Evolutionary conservation across 2,329 filamentous ascomycete species (phyloP), one percentile per base, ranked within the genome.

Genomic region (Blastomyces parvus): DNA sequence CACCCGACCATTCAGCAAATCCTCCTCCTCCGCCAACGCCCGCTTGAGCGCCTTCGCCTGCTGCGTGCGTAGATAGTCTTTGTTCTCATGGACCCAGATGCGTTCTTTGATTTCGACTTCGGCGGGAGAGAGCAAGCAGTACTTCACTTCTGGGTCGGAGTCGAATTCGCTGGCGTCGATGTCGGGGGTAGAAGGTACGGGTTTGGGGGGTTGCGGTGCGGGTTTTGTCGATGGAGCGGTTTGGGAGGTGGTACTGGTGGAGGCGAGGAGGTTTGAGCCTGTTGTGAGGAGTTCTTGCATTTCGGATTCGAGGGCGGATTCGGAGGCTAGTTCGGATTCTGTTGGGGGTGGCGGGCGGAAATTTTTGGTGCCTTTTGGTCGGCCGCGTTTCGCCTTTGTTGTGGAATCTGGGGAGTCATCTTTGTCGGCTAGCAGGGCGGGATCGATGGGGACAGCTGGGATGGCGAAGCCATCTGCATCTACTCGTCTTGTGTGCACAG

Each of bases 11-110:
- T 46, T 19, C 9, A 40, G 17, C 22, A 59, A 8, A n/a, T 59
- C 57, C 38, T 79, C 78, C 14, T 80, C 81, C 65, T 83, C 81
- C n/a, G 80, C 80, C 22, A 86, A 74, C 44, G 91, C 90, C 64
- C 86, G 84, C 48, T 88, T 84, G 63, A 95, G 88, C 7, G 88
- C 82, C 74, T 94, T 96, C 65, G 89, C 86, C 71, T 97, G 91
- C 72, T 95, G 88, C 59, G 86, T 84, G 9, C 93, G 89, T 48
- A 99, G 81, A 84, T 92, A 99, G 68, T 95, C 91, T 73, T 94
- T 91, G 75, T 99, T 97, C 72, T 92, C 87, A 64, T 93, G 92
- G 53, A 96, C 86, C 94, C 94, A 99, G 61, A 97, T 89, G 64
- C 86, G 86, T 74, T 97, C 92, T 74, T 97, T 97, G 71, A 91